phyloP scores from a whole-genome alignment of 139 green algal genomes.

The Pedinophyceae sp. region DNA sequence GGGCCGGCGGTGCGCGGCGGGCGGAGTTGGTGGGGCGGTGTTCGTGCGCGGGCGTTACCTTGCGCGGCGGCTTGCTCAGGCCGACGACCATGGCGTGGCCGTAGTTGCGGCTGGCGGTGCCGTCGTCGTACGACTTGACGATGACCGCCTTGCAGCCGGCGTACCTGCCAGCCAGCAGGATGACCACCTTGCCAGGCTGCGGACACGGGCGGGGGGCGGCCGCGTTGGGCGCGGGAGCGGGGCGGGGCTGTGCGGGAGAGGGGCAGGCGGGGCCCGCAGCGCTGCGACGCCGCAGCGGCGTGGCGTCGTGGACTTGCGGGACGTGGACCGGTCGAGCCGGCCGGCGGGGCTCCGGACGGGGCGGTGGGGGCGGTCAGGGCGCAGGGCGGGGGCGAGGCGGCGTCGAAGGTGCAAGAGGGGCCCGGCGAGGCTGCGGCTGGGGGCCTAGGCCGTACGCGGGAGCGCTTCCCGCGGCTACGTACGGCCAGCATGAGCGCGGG shows the following conservation, averaged over 20 bases:
- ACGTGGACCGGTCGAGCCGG: no score
- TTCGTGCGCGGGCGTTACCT: no score
- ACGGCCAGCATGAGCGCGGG: no score
- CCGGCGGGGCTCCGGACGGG: no score
- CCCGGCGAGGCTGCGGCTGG: no score
- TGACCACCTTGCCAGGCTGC: slow-evolving; percentile 75
- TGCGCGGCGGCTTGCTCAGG: slow-evolving; percentile 86
- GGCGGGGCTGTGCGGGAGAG: not conserved
- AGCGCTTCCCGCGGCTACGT: no score
- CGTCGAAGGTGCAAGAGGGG: no score
- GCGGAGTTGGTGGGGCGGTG: no score
- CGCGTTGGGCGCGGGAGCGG: not conserved
- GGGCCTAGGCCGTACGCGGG: no score
- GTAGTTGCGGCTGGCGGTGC: slow-evolving; percentile 62
- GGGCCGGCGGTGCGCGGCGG: no score
- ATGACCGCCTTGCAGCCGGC: slow-evolving; percentile 94
- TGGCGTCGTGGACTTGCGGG: not conserved
- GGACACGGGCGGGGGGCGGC: not conserved
- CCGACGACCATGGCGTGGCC: slow-evolving; percentile 87
- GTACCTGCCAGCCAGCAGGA: slow-evolving; percentile 65
- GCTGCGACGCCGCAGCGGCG: not conserved
- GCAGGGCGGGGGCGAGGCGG: no score
- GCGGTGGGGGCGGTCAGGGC: no score
- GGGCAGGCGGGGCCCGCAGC: not conserved
- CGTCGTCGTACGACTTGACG: slow-evolving; percentile 96